Evolutionary conservation across 2,329 filamentous ascomycete species (phyloP), one percentile per base, ranked within the genome.

Genomic region (Penicillium fuscoglaucum): DNA sequence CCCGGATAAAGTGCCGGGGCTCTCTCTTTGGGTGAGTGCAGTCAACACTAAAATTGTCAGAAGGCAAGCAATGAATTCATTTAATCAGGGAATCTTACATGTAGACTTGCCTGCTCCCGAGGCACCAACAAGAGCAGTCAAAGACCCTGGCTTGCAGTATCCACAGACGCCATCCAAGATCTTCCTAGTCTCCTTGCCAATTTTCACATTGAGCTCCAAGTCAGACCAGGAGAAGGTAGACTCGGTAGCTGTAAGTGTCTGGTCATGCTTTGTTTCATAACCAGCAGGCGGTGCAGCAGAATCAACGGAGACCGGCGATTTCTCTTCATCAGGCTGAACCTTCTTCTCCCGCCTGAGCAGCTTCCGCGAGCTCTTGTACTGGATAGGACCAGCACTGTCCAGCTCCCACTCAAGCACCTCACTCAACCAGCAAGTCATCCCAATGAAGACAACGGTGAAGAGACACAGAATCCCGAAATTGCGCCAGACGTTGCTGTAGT

Each of bases 41-140:
- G 91, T 90, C 28, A 93, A 78, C 0, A 93, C 79, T 0, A 87
- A 89, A 21, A 10, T 31, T 35, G 33, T 58, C 24, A 63, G 52
- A 51, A 24, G 37, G 21, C n/a, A 35, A 52, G 12, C 10, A 1
- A 21, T 19, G 13, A 5, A 9, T 5, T 52, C 17, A 21, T 12
- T 15, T 4, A 19, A 17, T 17, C 24, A 9, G 4, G 15, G 33
- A 15, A 15, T 26, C 70, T 64, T 64, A 73, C 71, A 61, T 19
- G 71, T 73, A 15, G 70, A 73, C 74, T 93, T 93, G 9, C 90
- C 90, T 8, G 90, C 90, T 24, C 88, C 89, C 7, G 85, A 90
- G 1, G 88, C 87, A 33, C 90, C 90, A 75, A 93, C 88, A 0
- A 93, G 79, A 0, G 90, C 90, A n/a, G 90, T 84, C 79, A 93